These are phyloP conservation scores for Tulasnella calospora DNA, from an alignment of 768 basidiomycete genomes.

Conservation along the genomic window DNA sequence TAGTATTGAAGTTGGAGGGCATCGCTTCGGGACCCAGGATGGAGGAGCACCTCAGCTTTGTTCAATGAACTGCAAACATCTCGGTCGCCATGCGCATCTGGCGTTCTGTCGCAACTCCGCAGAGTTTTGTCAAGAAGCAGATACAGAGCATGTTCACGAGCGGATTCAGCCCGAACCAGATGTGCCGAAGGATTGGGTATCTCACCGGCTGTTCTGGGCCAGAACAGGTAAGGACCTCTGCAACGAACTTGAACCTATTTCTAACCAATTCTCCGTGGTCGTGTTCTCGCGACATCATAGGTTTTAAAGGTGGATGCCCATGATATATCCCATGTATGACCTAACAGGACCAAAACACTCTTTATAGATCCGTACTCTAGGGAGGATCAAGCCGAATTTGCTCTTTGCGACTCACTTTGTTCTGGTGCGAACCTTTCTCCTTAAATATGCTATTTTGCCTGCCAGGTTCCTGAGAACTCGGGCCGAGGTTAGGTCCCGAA, in stretches of 20 bases:
- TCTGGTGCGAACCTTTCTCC: constrained; percentile 35
- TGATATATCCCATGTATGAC: constrained; percentile 14
- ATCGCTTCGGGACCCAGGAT: constrained; percentile 38
- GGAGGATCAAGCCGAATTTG: constrained; percentile 52
- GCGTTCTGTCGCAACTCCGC: constrained; percentile 50
- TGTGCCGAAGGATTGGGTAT: constrained; percentile 50
- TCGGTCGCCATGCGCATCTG: constrained; percentile 48
- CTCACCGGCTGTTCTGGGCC: constrained; percentile 54
- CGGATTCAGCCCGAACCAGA: constrained; percentile 46
- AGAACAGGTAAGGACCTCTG: constrained; percentile 45
- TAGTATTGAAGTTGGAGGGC: constrained; percentile 50
- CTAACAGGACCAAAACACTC: constrained; percentile 26
- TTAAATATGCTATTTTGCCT: constrained; percentile 28
- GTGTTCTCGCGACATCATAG: constrained; percentile 36
- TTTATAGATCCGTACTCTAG: constrained; percentile 52
- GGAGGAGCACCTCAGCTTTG: constrained; percentile 24
- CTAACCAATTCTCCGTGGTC: too few species aligned
- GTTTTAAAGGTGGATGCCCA: constrained; percentile 47
- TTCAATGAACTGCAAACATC: background rate
- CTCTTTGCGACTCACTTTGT: constrained; percentile 40
- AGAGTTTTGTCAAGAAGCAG: constrained; percentile 42
- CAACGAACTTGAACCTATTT: background rate
- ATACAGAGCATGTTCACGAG: constrained; percentile 45
- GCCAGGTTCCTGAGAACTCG: too few species aligned
- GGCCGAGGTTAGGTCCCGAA: constrained; percentile 57